Percentiles rank a stretch among this genome's conserved stretches.
These are phyloP conservation scores for Alternaria sp. DNA, from an alignment of 2,329 filamentous ascomycete genomes.

Conservation along the genomic window DNA sequence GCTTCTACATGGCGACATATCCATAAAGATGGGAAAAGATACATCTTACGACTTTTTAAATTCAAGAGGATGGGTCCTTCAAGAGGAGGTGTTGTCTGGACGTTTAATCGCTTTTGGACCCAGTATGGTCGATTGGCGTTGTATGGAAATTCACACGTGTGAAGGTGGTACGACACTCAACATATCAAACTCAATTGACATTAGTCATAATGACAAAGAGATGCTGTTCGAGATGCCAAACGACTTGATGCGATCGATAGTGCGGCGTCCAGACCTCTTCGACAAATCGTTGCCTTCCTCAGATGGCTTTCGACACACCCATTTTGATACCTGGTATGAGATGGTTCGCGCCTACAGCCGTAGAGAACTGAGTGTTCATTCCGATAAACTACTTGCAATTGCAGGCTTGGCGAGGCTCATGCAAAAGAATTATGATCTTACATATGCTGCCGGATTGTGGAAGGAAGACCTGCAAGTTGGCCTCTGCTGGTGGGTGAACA, in stretches of 20 bases:
- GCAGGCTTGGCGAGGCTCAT: background rate
- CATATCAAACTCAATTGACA: no score
- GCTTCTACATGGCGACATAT: no score
- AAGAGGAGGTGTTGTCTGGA: background rate
- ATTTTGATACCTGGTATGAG: background rate
- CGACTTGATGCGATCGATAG: background rate
- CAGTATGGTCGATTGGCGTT: background rate
- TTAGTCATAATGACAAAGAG: no score
- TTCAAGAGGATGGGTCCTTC: background rate
- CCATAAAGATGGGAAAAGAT: no score
- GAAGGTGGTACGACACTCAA: no score
- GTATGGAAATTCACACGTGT: no score
- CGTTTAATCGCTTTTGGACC: background rate
- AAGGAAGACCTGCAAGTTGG: background rate
- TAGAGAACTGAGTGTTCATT: background rate
- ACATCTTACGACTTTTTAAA: no score
- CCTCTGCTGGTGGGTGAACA: background rate
- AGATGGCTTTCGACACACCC: background rate
- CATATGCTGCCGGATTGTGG: background rate
- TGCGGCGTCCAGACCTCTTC: background rate
- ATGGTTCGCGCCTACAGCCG: background rate
- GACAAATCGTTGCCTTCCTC: background rate
- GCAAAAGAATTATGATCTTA: background rate
- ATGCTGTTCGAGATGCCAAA: background rate
- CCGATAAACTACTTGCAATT: background rate